Base-by-base conservation (phyloP, 208 protist genomes). In the Novymonas esmeraldas region DNA sequence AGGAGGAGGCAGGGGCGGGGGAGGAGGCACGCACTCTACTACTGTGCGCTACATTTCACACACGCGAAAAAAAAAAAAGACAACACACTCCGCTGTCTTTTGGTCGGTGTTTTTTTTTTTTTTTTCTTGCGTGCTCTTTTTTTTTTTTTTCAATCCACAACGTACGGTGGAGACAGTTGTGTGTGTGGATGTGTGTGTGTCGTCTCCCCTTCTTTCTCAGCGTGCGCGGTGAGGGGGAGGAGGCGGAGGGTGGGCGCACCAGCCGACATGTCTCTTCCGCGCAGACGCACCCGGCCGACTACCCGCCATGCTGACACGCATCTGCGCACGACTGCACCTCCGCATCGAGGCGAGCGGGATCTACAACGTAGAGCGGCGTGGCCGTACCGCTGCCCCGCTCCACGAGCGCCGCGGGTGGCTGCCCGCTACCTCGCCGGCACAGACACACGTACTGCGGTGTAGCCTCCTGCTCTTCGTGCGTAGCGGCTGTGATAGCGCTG, bases 381-480 rank as follows among this genome's bases (percentile, higher is more conserved):
- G 34, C 34, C 0, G 28, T 41, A 6, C 39, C 39, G 28, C 42
- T 49, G 44, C 36, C 42, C 3, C n/a, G 24, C 0, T 49, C 62
- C 11, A 26, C 44, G 33, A 70, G 33, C 9, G 52, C 38, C 1
- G 7, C 20, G n/a, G 29, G 60, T 46, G 36, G 34, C 0, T 33
- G 54, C 41, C 20, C 41, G 6, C 59, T 33, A 24, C 46, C 24
- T 10, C 58, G 34, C 22, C 39, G 51, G 51, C 70, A 76, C n/a
- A 76, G 48, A 34, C 70, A 76, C 46, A 76, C 48, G 34, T 76
- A 76, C 10, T 56, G 60, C 16, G 42, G 11, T 0, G 29, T 38
- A 18, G 39, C 20, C 26, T 36, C 56, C 20, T n/a, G n/a, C n/a
- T 29, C 45, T 48, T 45, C 56, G 0, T 41, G 42, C 36, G 45